Conservation (phyloP, 108 stramenopile species). For the Cafeteria roenbergensis region DNA sequence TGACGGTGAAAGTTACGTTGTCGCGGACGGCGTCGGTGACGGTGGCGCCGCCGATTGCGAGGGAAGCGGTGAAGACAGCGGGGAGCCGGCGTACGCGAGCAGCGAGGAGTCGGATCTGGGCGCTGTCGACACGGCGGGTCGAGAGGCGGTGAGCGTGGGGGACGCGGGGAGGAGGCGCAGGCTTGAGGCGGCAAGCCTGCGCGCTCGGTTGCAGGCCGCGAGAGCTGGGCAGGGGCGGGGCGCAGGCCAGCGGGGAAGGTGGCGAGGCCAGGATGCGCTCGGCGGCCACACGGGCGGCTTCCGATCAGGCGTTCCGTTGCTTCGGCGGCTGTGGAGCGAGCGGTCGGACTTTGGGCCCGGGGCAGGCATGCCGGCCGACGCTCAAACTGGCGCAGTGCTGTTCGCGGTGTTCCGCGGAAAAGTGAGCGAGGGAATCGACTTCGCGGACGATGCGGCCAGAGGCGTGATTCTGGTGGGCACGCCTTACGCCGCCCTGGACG, state of each 20-base stretch:
- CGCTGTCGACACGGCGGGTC: too few species aligned
- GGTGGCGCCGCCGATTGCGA: too few species aligned
- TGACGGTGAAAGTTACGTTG: too few species aligned
- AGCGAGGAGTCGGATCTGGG: too few species aligned
- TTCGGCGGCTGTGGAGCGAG: constrained; percentile 5
- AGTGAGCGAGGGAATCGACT: constrained; percentile 61
- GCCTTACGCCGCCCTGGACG: constrained; percentile 44
- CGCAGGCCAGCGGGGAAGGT: neutral
- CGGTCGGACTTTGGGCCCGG: neutral
- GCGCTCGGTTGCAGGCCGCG: neutral
- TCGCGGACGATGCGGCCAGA: constrained; percentile 10
- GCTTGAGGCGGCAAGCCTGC: too few species aligned
- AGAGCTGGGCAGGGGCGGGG: neutral
- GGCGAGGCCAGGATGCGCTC: neutral
- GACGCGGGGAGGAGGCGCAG: too few species aligned
- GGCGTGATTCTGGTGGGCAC: constrained; percentile 12
- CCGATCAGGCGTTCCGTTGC: neutral
- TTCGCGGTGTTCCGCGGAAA: constrained; percentile 72
- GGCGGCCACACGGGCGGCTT: neutral
- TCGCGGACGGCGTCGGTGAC: too few species aligned
- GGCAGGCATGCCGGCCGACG: neutral
- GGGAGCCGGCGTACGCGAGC: too few species aligned
- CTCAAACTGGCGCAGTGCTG: constrained; percentile 50
- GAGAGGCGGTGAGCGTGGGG: too few species aligned
- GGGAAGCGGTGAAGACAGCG: too few species aligned